Percentiles rank a stretch among this genome's conserved stretches.
phyloP scores from a whole-genome alignment of 176 grass and related monocot species.

The Poa pratensis region DNA sequence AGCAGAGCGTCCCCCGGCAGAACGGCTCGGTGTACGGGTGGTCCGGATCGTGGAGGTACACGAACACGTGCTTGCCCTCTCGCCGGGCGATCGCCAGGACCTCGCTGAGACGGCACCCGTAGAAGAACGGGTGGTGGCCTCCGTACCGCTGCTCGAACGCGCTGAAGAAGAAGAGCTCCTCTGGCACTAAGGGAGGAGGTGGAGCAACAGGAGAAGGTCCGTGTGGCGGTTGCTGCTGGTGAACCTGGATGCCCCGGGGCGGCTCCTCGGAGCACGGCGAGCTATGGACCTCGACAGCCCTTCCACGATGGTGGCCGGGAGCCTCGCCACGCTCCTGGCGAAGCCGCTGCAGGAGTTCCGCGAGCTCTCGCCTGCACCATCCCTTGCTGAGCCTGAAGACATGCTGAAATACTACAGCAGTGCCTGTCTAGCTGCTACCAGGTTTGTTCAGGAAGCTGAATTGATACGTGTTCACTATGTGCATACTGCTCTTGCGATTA shows the following conservation, averaged over 20 bases:
- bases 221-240: constrained; percentile 19
- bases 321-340: constrained; percentile 46
- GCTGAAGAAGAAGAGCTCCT: constrained; percentile 66
- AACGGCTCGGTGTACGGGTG: constrained; percentile 54
- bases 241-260: constrained; percentile 9
- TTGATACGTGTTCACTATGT: constrained; percentile 14
- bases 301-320: constrained; percentile 51
- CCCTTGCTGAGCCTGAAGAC: constrained; percentile 36
- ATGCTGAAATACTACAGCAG: constrained; percentile 33
- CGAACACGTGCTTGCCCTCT: constrained; percentile 62
- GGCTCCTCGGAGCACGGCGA: constrained; percentile 44
- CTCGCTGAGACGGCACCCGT: constrained; percentile 62
- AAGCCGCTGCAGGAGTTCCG: constrained; percentile 50
- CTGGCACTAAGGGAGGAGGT: constrained; percentile 27
- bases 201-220: not conserved
- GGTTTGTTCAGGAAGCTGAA: constrained; percentile 27
- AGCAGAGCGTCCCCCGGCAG: constrained; percentile 65
- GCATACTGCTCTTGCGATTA: constrained; percentile 40
- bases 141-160: constrained; percentile 66
- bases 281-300: constrained; percentile 53
- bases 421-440: not conserved
- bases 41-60: constrained; percentile 67
- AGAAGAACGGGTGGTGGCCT: constrained; percentile 70
- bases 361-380: constrained; percentile 31
- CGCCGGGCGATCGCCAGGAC: constrained; percentile 52